Evolutionary conservation across 495 filamentous ascomycete species (phyloP), one percentile per base, ranked within the genome.

Genomic region (Aspergillus coremiiformis): DNA sequence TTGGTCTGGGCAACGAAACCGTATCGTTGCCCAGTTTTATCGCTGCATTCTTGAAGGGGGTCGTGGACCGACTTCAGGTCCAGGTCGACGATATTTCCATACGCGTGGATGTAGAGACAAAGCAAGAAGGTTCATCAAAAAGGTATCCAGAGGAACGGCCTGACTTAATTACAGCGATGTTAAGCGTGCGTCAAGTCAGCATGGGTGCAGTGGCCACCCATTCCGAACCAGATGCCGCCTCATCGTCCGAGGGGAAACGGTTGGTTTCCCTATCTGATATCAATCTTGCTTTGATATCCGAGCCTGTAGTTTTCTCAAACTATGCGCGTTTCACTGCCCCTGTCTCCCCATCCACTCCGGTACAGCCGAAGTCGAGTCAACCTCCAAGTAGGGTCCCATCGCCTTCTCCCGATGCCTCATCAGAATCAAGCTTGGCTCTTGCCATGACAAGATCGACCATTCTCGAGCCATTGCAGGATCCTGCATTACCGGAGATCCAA

Each of bases 21-120:
- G 60, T 94, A 12, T 85, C 84, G 2, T 69, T 97, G 7, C 94
- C 94, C 9, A 79, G 71, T 3, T 92, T 96, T 57, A 73, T 99
- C 12, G 83, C 89, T 9, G 83, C 79, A 21, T 92, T 94, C 58
- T 66, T 97, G 0, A 84, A 89, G 63, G 90, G 90, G 5, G 81
- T 96, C 50, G 73, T 81, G 27, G 89, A 96, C 61, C 81, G 91
- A 33, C 66, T 95, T 21, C 79, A 89, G 66, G 66, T 96, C 15
- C 75, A 74, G 26, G 76, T 96, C 33, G 77, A 74, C 39, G 81
- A 90, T 55, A 72, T 90, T 15, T 74, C 81, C 42, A 66, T 89
- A 24, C 80, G 83, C 0, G 66, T 84, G 14, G 84, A 90, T 33
- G 69, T 77, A 45, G 75, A 76, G 48, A 58, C 80, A 5, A 71